phyloP scores from a whole-genome alignment of 2,329 filamentous ascomycete genomes.

The Beauveria sp. region DNA sequence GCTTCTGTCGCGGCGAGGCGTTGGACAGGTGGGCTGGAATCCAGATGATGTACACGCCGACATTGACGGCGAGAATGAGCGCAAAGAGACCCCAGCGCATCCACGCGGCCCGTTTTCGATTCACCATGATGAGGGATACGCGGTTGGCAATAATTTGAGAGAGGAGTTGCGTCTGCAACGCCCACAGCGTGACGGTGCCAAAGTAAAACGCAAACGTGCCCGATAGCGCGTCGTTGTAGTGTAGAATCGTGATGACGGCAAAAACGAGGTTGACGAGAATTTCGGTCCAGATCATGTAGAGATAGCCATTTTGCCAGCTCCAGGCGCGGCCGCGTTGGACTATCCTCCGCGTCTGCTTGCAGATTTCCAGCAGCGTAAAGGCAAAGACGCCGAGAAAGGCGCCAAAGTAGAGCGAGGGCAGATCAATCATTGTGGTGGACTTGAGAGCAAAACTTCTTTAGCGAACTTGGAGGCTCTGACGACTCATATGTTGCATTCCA shows the following conservation, averaged over 20 bases:
- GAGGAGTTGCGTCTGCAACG: slow-evolving; percentile 30
- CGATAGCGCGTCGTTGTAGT: background rate
- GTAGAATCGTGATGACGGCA: slow-evolving; percentile 4
- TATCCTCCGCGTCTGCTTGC: slow-evolving; percentile 18
- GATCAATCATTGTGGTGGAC: slow-evolving; percentile 11
- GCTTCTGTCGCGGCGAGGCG: slow-evolving; percentile 7
- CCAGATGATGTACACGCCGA: slow-evolving; percentile 34
- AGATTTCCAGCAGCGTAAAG: slow-evolving; percentile 19
- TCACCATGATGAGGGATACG: slow-evolving; percentile 32
- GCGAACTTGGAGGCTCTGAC: too few relatives aligned
- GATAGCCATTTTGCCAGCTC: slow-evolving; percentile 15
- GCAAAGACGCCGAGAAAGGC: slow-evolving; percentile 21
- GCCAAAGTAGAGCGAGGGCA: slow-evolving; percentile 19
- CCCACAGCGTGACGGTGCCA: slow-evolving; percentile 14
- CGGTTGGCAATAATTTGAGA: slow-evolving; percentile 40
- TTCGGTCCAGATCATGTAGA: slow-evolving; percentile 12
- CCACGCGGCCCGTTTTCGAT: slow-evolving; percentile 23
- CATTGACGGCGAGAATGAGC: slow-evolving; percentile 29
- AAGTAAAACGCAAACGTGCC: background rate
- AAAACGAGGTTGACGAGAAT: slow-evolving; percentile 3
- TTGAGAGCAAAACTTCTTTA: too few relatives aligned
- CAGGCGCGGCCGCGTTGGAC: slow-evolving; percentile 14
- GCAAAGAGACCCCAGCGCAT: slow-evolving; percentile 30
- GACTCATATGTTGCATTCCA: background rate
- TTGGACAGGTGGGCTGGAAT: slow-evolving; percentile 26